Base-by-base conservation (phyloP, 805 yeast genomes). In the Suhomyces sp. region DNA sequence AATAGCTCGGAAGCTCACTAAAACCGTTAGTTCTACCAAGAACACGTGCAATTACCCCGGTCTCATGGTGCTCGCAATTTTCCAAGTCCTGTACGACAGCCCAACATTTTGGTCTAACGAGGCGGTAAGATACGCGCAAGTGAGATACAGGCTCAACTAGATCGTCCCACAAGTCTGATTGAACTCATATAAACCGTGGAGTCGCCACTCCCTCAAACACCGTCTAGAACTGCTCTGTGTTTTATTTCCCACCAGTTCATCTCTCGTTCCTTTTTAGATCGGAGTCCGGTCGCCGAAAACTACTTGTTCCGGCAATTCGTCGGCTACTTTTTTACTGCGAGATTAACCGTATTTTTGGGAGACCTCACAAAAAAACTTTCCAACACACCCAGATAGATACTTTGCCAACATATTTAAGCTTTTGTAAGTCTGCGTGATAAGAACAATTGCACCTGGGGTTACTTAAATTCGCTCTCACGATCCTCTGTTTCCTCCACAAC, bases 301-400 rank as follows among this genome's bases (percentile, higher is more conserved):
- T 27, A 17, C 49, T 37, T 8, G n/a, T 47, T 47, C 12, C 37
- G 49, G 49, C 19, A 47, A 47, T 37, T 47, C 20, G 44, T 37
- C 49, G 49, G 49, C 49, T 39, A 25, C n/a, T 25, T 39, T 10
- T 17, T 25, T 15, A 25, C 20, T 35, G 25, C 44, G 50, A 48
- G 50, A 46, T 40, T 24, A 20, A 22, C n/a, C 17, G 35, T 6
- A 15, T 47, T 47, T 47, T 40, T 40, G 37, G 44, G 49, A 27
- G 49, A 39, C 33, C 24, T 27, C 48, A 33, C 48, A 46, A 35
- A 46, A 46, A 46, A 46, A 46, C 48, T 41, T 47, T 39, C 49
- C 49, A 35, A 46, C 43, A 46, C 13, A 44, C 35, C 17, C 49
- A 20, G 44, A 39, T 47, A 27, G 29, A 35, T 29, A 22, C 33